phyloP scores from a whole-genome alignment of 768 basidiomycete species.

The Lactifluus volemus region DNA sequence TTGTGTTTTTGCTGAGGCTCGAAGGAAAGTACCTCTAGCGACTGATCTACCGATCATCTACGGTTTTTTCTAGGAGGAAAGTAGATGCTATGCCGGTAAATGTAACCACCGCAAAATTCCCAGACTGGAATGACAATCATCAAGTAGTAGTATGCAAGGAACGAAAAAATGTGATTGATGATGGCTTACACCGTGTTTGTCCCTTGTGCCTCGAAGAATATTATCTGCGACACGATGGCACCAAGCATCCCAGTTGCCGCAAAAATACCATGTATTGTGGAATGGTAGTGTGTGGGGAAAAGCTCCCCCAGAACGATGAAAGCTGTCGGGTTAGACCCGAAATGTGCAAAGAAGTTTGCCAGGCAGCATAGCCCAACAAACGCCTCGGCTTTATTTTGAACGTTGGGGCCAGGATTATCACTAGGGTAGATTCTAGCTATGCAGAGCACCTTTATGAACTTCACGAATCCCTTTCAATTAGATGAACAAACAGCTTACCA shows the following conservation, averaged over 20 bases:
- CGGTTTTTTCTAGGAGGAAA: constrained; percentile 36
- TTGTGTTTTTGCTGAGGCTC: constrained; percentile 28
- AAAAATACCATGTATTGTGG: constrained; percentile 36
- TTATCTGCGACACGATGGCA: constrained; percentile 35
- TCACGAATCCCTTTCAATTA: constrained; percentile 20
- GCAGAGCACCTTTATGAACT: constrained; percentile 21
- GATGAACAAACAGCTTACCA: constrained; percentile 36
- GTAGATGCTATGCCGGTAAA: constrained; percentile 35
- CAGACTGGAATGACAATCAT: constrained; percentile 21
- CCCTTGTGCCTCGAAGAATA: constrained; percentile 24
- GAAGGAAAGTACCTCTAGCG: constrained; percentile 23
- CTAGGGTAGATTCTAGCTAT: constrained; percentile 11
- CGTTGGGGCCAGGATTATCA: constrained; percentile 17
- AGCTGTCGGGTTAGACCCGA: constrained; percentile 35
- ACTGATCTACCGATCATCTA: constrained; percentile 8
- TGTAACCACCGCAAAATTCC: constrained; percentile 40
- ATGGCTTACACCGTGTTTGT: constrained; percentile 25
- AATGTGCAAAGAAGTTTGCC: constrained; percentile 37
- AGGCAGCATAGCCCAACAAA: constrained; percentile 34
- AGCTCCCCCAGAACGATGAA: constrained; percentile 37
- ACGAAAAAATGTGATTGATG: neutral
- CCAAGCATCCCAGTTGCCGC: constrained; percentile 38
- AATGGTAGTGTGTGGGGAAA: constrained; percentile 38
- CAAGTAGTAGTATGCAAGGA: neutral
- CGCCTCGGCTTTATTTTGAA: constrained; percentile 30